phyloP scores from a whole-genome alignment of 192 early-diverging fungal species.

The Backusella mclennaniae region DNA sequence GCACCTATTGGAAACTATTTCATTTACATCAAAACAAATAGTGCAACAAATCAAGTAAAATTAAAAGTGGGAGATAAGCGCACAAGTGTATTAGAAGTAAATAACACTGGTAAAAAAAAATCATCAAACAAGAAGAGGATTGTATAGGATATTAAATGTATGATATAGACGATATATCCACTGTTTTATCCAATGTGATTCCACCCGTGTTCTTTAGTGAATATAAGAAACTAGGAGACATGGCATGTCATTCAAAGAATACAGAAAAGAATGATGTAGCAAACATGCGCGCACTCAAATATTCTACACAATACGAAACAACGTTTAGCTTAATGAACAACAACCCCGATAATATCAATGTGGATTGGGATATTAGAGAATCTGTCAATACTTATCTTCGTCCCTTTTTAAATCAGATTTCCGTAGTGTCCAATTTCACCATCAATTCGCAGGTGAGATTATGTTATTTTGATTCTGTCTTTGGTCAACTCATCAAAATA shows the following conservation, averaged over 20 bases:
- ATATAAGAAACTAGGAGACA: constrained; percentile 5
- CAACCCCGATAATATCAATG: constrained; percentile 62
- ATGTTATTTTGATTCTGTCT: neutral
- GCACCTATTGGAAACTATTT: constrained; percentile 10
- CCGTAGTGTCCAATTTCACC: constrained; percentile 68
- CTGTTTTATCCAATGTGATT: constrained; percentile 15
- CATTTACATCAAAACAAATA: neutral
- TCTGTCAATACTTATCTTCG: constrained; percentile 63
- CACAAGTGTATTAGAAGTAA: neutral
- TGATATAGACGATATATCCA: constrained; percentile 11
- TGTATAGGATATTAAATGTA: neutral
- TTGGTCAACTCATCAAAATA: neutral
- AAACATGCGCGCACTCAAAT: constrained; percentile 78
- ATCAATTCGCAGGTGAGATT: constrained; percentile 67
- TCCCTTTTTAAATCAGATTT: constrained; percentile 73
- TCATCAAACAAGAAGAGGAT: neutral
- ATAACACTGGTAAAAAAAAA: neutral
- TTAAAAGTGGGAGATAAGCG: neutral
- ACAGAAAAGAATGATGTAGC: constrained; percentile 30
- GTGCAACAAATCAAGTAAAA: neutral
- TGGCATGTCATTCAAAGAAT: constrained; percentile 17
- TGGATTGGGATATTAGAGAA: constrained; percentile 83
- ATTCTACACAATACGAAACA: constrained; percentile 79
- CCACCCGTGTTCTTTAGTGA: constrained; percentile 22
- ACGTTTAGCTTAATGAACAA: constrained; percentile 88